phyloP scores from a whole-genome alignment of 345 rosid species.

The Brassica napus region DNA sequence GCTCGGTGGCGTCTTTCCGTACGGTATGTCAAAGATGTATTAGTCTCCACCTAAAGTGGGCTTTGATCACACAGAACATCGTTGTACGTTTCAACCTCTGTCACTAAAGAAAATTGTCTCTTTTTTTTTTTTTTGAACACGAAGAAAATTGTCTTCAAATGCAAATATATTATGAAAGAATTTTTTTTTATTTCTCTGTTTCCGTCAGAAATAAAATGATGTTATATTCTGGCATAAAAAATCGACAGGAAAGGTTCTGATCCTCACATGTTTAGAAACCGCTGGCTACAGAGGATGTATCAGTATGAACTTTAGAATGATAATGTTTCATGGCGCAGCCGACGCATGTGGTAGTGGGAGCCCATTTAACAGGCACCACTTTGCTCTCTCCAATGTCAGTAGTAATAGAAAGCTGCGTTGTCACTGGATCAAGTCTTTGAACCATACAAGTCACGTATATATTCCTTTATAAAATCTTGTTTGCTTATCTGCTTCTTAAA shows the following conservation, averaged over 20 bases:
- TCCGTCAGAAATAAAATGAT: not conserved
- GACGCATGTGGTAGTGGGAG: slow-evolving; percentile 36
- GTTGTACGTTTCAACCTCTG: not conserved
- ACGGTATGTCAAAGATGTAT: too few species aligned
- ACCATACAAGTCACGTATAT: slow-evolving; percentile 5
- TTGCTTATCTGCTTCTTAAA: not conserved
- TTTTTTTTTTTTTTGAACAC: too few species aligned
- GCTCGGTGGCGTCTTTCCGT: slow-evolving; percentile 54
- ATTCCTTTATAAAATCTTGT: not conserved
- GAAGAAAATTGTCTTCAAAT: not conserved
- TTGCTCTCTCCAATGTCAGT: slow-evolving; percentile 18
- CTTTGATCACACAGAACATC: not conserved
- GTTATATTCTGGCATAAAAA: not conserved
- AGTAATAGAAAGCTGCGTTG: slow-evolving; percentile 22
- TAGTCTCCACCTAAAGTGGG: not conserved
- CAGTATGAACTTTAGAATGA: slow-evolving; percentile 20
- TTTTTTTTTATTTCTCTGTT: not conserved
- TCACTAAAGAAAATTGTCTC: not conserved
- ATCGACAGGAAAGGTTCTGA: not conserved
- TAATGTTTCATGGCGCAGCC: slow-evolving; percentile 23
- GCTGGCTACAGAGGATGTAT: slow-evolving; percentile 15
- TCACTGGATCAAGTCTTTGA: slow-evolving; percentile 15
- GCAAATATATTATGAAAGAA: not conserved
- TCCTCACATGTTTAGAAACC: not conserved
- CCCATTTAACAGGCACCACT: slow-evolving; percentile 34